Percentiles rank a stretch among this genome's conserved stretches.
phyloP scores from a whole-genome alignment of 345 rosid species.

The Lepidium didymum region DNA sequence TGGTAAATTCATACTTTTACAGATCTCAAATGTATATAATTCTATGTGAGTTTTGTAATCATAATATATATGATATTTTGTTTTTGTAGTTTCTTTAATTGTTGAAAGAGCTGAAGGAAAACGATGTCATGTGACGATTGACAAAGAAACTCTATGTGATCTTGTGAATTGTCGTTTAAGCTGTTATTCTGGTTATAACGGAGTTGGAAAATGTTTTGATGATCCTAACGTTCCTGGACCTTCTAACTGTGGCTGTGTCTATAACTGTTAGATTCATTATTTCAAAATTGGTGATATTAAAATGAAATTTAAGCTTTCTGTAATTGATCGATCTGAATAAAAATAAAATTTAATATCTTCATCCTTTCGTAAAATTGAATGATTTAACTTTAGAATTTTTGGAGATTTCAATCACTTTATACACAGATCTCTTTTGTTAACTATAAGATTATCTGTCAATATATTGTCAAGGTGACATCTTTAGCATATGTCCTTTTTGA shows the following conservation, averaged over 20 bases:
- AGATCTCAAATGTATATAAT: too few species aligned
- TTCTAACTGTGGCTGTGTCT: neutral
- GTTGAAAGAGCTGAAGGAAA: conserved; percentile 3
- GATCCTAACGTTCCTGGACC: conserved; percentile 18
- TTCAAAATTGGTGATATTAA: neutral
- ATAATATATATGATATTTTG: too few species aligned
- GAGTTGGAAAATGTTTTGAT: conserved; percentile 20
- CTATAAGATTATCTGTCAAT: too few species aligned
- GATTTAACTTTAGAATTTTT: neutral
- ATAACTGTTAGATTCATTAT: conserved; percentile 3
- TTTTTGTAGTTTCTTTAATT: neutral
- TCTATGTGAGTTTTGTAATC: too few species aligned
- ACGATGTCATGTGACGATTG: neutral
- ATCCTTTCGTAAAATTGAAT: neutral
- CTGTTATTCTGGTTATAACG: neutral
- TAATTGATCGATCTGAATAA: neutral
- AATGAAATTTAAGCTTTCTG: neutral
- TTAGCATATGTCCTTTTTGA: too few species aligned
- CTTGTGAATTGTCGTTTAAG: neutral
- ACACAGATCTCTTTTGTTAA: too few species aligned
- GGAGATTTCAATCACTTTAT: neutral
- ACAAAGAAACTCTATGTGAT: neutral
- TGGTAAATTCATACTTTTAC: too few species aligned
- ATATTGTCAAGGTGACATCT: too few species aligned
- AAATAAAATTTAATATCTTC: neutral